A percentile compares a stretch with the other conserved stretches of the same genome.
phyloP scores from a whole-genome alignment of 306 rosid species.

The Heteromeles arbutifolia region DNA sequence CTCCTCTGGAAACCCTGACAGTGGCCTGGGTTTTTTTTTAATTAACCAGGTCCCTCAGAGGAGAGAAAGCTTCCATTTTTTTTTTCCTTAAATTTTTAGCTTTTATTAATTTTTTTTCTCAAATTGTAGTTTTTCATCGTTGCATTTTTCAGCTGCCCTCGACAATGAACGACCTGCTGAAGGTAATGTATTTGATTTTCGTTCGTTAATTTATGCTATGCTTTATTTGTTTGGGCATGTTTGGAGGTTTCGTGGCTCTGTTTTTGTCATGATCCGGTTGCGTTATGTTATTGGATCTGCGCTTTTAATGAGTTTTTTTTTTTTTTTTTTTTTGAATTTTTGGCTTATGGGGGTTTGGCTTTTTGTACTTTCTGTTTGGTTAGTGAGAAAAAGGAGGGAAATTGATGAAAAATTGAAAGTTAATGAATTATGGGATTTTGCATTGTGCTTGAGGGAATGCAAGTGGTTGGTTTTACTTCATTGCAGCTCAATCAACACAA shows the following conservation, averaged over 20 bases:
- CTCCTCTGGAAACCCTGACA: constrained; percentile 8
- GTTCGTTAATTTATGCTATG: constrained; percentile 2
- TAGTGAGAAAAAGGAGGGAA: constrained; percentile 1
- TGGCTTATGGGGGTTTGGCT: not conserved
- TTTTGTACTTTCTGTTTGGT: constrained; percentile 7
- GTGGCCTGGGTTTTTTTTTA: constrained; percentile 37
- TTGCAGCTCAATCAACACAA: not conserved
- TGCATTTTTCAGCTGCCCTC: constrained; percentile 24
- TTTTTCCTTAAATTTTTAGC: not conserved
- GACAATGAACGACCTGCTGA: constrained; percentile 84
- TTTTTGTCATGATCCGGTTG: constrained; percentile 32
- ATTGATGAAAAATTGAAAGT: not conserved
- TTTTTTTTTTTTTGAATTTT: not conserved
- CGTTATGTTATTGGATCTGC: constrained; percentile 8
- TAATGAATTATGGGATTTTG: not conserved
- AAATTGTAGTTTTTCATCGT: constrained; percentile 2
- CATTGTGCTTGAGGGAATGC: not conserved
- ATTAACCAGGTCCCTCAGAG: constrained; percentile 35
- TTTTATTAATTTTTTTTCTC: not conserved
- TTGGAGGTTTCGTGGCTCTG: constrained; percentile 14
- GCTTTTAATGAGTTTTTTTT: not conserved
- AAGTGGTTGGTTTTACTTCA: not conserved
- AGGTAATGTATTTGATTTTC: constrained; percentile 36
- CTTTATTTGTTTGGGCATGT: constrained; percentile 13
- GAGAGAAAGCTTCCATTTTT: not conserved